These are phyloP conservation scores for Puccinia novopanici DNA, from an alignment of 1,284 basidiomycete species.

Conservation along the genomic window DNA sequence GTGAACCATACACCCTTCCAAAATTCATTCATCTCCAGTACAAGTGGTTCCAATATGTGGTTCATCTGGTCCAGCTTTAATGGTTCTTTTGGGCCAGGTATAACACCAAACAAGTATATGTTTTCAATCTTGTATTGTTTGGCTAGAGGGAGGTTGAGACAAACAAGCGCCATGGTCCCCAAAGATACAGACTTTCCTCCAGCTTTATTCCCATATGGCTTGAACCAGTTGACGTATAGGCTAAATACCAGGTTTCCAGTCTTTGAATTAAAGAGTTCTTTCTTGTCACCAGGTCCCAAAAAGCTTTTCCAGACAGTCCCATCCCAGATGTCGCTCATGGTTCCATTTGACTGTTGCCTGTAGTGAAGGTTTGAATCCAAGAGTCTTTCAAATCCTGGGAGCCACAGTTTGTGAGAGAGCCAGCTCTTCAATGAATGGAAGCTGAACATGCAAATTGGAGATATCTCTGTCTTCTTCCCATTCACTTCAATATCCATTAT, in stretches of 20 bases:
- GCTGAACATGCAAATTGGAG: not conserved
- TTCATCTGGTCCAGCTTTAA: constrained; percentile 22
- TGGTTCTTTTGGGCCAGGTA: constrained; percentile 27
- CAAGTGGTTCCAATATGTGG: constrained; percentile 20
- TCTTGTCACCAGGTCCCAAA: not conserved
- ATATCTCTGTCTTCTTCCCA: not conserved
- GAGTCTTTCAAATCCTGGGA: not conserved
- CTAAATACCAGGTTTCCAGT: constrained; percentile 34
- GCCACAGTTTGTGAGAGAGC: not conserved
- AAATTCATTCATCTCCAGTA: constrained; percentile 4
- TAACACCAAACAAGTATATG: constrained; percentile 13
- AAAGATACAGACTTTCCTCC: constrained; percentile 13
- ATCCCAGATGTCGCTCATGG: constrained; percentile 10
- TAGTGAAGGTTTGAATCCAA: not conserved
- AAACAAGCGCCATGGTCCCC: not conserved
- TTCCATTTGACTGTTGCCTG: not conserved
- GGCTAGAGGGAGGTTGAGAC: constrained; percentile 27
- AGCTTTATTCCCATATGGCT: constrained; percentile 23
- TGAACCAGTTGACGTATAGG: constrained; percentile 39
- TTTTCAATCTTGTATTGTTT: constrained; percentile 25
- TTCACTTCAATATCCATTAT: not conserved
- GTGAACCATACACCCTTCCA: constrained; percentile 26
- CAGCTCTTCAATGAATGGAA: constrained; percentile 4
- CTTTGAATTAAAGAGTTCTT: not conserved
- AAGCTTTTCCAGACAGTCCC: constrained; percentile 6